Conservation (phyloP, 257 asterid species). For the Solanum peruvianum region DNA sequence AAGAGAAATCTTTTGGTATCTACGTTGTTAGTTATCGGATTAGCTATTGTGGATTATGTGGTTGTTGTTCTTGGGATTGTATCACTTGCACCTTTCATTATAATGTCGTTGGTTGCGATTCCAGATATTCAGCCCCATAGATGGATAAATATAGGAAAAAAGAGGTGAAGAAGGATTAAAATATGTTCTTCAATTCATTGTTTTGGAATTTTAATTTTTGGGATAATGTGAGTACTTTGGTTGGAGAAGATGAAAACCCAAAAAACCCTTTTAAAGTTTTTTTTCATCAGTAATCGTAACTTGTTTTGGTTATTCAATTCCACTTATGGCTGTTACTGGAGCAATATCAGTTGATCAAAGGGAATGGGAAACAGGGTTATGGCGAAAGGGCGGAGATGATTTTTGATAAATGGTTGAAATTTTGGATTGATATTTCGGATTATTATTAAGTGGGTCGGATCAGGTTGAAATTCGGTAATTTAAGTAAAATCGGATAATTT, state of each 20-base stretch:
- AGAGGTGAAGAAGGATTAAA: slow-evolving; percentile 53
- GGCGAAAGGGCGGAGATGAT: slow-evolving; percentile 44
- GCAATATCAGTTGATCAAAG: slow-evolving; percentile 42
- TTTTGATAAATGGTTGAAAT: slow-evolving; percentile 54
- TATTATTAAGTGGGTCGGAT: too few species aligned
- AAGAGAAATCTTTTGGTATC: too few species aligned
- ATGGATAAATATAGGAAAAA: slow-evolving; percentile 48
- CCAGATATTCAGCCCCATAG: slow-evolving; percentile 14
- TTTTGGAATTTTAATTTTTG: slow-evolving; percentile 73
- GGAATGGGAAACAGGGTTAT: slow-evolving; percentile 57
- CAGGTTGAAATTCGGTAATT: too few species aligned
- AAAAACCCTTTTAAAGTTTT: too few species aligned
- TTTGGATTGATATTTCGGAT: slow-evolving; percentile 41
- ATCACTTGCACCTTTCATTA: not conserved
- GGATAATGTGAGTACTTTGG: slow-evolving; percentile 71
- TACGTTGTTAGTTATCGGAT: too few species aligned
- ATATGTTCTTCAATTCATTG: slow-evolving; percentile 47
- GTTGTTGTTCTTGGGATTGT: too few species aligned
- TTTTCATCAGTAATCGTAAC: too few species aligned
- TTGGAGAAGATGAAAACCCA: slow-evolving; percentile 68
- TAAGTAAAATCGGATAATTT: too few species aligned
- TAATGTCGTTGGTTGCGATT: slow-evolving; percentile 3
- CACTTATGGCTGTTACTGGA: slow-evolving; percentile 61
- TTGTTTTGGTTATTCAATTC: slow-evolving; percentile 55
- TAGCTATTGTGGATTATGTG: too few species aligned